Evolutionary conservation across 495 filamentous ascomycete genomes (phyloP).

Genomic region (Mytilinidion resinicola): DNA sequence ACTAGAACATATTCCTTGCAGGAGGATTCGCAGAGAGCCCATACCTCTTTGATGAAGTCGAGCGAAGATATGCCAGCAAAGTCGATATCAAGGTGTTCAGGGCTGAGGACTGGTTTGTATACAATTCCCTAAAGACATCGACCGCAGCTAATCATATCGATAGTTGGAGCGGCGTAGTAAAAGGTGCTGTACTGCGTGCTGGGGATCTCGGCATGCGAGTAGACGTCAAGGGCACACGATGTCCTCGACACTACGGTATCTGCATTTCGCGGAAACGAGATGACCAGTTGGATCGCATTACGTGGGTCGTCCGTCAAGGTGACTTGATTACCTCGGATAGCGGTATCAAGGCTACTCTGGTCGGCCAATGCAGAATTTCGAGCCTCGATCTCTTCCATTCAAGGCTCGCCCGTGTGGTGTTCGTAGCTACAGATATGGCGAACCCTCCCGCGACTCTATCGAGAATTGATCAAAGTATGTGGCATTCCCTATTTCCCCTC

Average conservation of each 20-base stretch:
- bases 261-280: constrained; percentile 12
- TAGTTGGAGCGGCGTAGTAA: constrained; percentile 32
- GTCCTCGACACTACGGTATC: constrained; percentile 34
- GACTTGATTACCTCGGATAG: not conserved
- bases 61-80: not conserved
- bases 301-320: constrained; percentile 1
- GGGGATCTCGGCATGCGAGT: constrained; percentile 28
- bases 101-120: not conserved
- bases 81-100: not conserved
- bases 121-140: not conserved
- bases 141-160: not conserved
- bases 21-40: constrained; percentile 15
- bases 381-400: no score
- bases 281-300: not conserved
- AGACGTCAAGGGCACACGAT: constrained; percentile 13
- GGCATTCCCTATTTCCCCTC: no score
- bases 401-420: no score
- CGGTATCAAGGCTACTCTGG: not conserved
- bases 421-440: no score
- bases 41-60: constrained; percentile 6
- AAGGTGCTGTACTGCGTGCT: constrained; percentile 33
- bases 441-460: no score
- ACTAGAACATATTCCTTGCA: constrained; percentile 17
- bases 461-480: no score
- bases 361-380: no score